Evolutionary conservation across 164 flowering plant species (phyloP).

Genomic region (Paratinospora sagittata): DNA sequence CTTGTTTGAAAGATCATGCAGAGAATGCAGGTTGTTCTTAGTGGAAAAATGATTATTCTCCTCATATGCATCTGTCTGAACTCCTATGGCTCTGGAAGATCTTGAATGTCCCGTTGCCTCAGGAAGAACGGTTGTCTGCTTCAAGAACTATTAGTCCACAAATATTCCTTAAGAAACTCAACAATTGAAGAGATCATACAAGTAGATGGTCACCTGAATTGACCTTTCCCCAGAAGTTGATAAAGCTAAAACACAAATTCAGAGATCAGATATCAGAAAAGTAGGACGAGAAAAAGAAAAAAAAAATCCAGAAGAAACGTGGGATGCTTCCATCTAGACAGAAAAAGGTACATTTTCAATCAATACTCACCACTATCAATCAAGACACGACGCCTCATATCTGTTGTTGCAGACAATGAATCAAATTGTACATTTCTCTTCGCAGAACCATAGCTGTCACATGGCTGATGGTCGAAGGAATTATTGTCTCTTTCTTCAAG

Average conservation of each 20-base stretch:
- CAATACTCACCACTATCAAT: constrained; percentile 30
- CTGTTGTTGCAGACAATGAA: constrained; percentile 18
- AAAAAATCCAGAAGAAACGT: background rate
- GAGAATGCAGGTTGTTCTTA: constrained; percentile 17
- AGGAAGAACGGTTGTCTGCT: constrained; percentile 14
- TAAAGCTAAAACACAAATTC: constrained; percentile 19
- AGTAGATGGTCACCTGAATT: constrained; percentile 12
- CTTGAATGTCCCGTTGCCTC: constrained; percentile 15
- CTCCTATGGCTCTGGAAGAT: constrained; percentile 43
- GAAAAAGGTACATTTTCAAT: background rate
- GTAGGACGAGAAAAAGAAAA: background rate
- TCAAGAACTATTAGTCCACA: background rate
- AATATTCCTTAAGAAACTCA: background rate
- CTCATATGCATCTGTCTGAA: constrained; percentile 52
- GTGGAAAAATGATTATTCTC: constrained; percentile 14
- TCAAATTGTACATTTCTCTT: constrained; percentile 5
- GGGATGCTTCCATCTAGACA: background rate
- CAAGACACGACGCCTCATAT: constrained; percentile 14
- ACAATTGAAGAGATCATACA: background rate
- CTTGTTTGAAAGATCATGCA: constrained; percentile 29
- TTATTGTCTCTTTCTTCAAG: constrained; percentile 8
- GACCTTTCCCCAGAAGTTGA: constrained; percentile 24
- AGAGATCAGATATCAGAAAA: constrained; percentile 12
- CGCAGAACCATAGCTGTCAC: constrained; percentile 9
- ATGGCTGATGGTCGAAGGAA: constrained; percentile 8